Conservation (phyloP, 495 filamentous ascomycete species). For the Xylaria telfairii region DNA sequence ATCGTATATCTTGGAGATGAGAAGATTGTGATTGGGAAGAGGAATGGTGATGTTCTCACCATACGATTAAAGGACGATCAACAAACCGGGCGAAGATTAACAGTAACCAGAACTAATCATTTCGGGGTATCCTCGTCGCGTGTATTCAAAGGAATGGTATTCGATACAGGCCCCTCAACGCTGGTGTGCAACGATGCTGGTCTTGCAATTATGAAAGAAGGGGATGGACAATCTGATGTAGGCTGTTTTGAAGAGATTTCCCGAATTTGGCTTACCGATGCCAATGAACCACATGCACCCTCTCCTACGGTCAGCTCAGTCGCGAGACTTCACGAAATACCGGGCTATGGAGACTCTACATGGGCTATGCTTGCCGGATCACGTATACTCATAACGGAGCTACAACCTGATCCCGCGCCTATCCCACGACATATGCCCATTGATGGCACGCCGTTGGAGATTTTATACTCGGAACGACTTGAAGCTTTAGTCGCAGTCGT, state of each 20-base stretch:
- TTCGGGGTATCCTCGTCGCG: slow-evolving; percentile 30
- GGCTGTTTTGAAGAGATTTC: slow-evolving; percentile 33
- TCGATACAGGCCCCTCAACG: slow-evolving; percentile 27
- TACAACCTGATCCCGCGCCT: slow-evolving; percentile 52
- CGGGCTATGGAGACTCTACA: slow-evolving; percentile 33
- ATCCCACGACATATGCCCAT: slow-evolving; percentile 59
- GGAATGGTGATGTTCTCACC: slow-evolving; percentile 52
- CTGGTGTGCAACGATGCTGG: slow-evolving; percentile 37
- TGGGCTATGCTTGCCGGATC: slow-evolving; percentile 50
- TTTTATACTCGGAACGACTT: slow-evolving; percentile 59
- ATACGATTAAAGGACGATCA: slow-evolving; percentile 19
- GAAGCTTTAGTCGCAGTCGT: slow-evolving; percentile 61
- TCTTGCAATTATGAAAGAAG: slow-evolving; percentile 33
- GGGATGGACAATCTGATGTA: neutral
- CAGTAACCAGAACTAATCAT: slow-evolving; percentile 16
- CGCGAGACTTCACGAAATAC: slow-evolving; percentile 35
- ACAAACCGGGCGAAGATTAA: neutral
- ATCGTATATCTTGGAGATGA: slow-evolving; percentile 43
- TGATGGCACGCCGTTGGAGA: slow-evolving; percentile 55
- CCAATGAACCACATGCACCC: slow-evolving; percentile 36
- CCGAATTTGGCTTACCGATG: slow-evolving; percentile 50
- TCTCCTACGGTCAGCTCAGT: slow-evolving; percentile 41
- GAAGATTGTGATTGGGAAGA: slow-evolving; percentile 47
- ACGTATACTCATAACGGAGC: slow-evolving; percentile 56
- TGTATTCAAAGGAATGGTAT: slow-evolving; percentile 28